Base-by-base conservation (phyloP, 192 early-diverging fungal species). In the Entomortierella parvispora region DNA sequence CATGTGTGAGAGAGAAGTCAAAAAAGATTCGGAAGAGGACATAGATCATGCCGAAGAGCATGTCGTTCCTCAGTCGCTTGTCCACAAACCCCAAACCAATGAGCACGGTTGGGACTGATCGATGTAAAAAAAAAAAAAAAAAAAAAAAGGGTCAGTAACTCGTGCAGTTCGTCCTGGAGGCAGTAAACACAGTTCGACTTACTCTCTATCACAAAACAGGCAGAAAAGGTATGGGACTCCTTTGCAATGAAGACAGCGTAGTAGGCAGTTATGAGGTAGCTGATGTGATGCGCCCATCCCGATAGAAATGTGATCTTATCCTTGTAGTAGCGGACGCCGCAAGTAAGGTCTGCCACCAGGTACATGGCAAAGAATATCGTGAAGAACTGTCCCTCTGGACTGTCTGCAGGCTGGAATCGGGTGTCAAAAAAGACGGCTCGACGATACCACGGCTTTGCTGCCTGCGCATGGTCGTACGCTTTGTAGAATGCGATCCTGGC, bases 231-330 rank as follows among this genome's bases (percentile, higher is more conserved):
- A 25, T 53, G 50, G 6, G 62, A 26, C 9, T 65, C 31, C 12
- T 44, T 22, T 18, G 33, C 28, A 40, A 40, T 12, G 1, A 51
- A 22, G 26, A 72, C 37, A 8, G 62, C 44, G 23, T 72, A 65
- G 56, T 65, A 59, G 22, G 45, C 48, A 5, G 65, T 59, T 5
- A n/a, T 34, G 0, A 34, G 51, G 31, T 72, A 72, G 28, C 50
- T 15, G n/a, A 28, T 40, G 18, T 72, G 70, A 33, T 72, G 70
- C 29, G 65, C 51, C 70, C 70, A 72, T 23, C 70, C 70, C 17
- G 70, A 23, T 14, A 72, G 18, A 17, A 72, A 22, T 9, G 70
- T 33, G 1, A 72, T 42, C n/a, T 34, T 42, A 23, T 72, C 62
- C 11, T 54, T 61, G 42, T 60, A 72, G 42, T 72, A 31, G 11